Conservation (phyloP, 1,139 yeast species). For the Ogataea hybrid region DNA sequence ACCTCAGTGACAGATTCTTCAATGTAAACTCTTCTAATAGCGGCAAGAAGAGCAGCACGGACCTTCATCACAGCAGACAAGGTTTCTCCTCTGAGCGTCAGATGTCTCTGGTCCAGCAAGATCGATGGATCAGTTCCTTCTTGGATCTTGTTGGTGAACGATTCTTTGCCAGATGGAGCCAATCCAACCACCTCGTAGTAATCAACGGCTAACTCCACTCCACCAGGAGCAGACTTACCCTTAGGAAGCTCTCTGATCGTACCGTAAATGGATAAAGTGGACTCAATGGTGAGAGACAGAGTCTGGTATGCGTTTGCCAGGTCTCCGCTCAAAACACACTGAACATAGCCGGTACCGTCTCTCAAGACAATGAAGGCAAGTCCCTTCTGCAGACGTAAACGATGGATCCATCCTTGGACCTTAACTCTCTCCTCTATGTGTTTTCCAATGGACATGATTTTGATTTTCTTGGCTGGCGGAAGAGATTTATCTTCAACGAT, state of each 20-base stretch:
- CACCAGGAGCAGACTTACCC: conserved; percentile 97
- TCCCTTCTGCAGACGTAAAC: conserved; percentile 90
- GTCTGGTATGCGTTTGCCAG: conserved; percentile 90
- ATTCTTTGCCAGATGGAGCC: conserved; percentile 96
- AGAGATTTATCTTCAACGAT: conserved; percentile 71
- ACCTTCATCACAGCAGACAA: conserved; percentile 94
- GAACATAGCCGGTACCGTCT: conserved; percentile 92
- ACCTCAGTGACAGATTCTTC: conserved; percentile 85
- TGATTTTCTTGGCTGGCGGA: conserved; percentile 67
- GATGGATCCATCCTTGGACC: conserved; percentile 95
- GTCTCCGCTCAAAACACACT: conserved; percentile 86
- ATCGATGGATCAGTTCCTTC: conserved; percentile 94
- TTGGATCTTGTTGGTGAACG: conserved; percentile 90
- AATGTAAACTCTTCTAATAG: conserved; percentile 72
- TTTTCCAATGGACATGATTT: conserved; percentile 55
- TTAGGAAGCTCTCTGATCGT: conserved; percentile 81
- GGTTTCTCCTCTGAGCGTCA: conserved; percentile 93
- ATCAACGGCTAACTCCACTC: conserved; percentile 90
- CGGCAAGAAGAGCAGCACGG: conserved; percentile 71
- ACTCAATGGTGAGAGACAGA: conserved; percentile 80
- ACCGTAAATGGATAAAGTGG: conserved; percentile 81
- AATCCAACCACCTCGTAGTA: conserved; percentile 84
- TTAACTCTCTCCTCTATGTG: conserved; percentile 62
- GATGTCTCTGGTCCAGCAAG: conserved; percentile 91
- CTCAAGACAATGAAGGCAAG: conserved; percentile 86